Percentiles rank a stretch among this genome's conserved stretches.
phyloP scores from a whole-genome alignment of 1,139 yeast genomes.

The Candida frijolesensis region DNA sequence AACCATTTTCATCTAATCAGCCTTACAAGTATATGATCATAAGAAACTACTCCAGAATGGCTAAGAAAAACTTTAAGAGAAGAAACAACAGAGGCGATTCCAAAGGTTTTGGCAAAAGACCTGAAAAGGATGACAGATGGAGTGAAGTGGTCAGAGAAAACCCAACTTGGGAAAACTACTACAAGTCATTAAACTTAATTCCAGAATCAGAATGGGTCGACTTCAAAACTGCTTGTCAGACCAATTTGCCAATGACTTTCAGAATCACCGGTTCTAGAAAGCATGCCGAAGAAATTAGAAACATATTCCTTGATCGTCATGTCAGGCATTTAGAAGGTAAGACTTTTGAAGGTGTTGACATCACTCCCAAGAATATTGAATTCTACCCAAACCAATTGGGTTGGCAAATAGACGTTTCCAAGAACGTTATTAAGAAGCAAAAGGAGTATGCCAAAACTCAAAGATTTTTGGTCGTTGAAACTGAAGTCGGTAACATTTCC shows the following conservation, averaged over 20 bases:
- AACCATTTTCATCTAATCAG: neutral
- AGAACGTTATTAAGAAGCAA: conserved; percentile 85
- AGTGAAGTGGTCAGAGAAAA: conserved; percentile 73
- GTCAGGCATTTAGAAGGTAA: conserved; percentile 55
- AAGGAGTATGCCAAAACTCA: conserved; percentile 87
- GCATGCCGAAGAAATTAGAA: conserved; percentile 66
- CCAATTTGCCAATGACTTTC: conserved; percentile 87
- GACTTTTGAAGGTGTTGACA: conserved; percentile 63
- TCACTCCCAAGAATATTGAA: conserved; percentile 65
- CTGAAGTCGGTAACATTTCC: conserved; percentile 94
- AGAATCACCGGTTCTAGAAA: conserved; percentile 88
- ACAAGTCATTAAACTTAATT: conserved; percentile 67
- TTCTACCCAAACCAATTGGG: conserved; percentile 90
- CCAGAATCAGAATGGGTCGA: conserved; percentile 75
- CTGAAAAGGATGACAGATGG: conserved; percentile 46
- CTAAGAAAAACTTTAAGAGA: conserved; percentile 13
- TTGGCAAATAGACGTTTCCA: conserved; percentile 92
- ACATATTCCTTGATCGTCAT: conserved; percentile 62
- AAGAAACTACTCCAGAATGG: conserved; percentile 9
- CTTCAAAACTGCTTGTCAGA: conserved; percentile 79
- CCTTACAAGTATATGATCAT: neutral
- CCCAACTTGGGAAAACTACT: conserved; percentile 87
- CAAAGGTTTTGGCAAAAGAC: conserved; percentile 7
- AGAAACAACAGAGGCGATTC: conserved; percentile 6
- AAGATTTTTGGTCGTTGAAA: conserved; percentile 88